These are phyloP conservation scores for Serendipita sp. DNA, from an alignment of 768 basidiomycete genomes.

Conservation along the genomic window DNA sequence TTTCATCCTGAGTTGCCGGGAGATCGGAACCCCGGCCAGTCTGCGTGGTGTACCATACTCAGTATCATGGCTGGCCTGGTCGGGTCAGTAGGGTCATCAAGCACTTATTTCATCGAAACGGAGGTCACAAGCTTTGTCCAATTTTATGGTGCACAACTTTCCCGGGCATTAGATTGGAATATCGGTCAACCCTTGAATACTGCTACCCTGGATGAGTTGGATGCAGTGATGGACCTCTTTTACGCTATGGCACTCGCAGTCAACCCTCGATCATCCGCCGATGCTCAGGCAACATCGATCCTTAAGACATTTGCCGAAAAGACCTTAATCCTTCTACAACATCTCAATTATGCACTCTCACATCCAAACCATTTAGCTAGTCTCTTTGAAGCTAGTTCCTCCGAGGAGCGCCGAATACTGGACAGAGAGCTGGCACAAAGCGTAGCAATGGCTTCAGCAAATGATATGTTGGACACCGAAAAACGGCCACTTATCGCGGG, in stretches of 20 bases:
- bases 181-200: slow-evolving; percentile 61
- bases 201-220: slow-evolving; percentile 66
- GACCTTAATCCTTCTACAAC: slow-evolving; percentile 61
- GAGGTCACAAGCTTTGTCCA: slow-evolving; percentile 79
- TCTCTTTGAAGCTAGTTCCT: slow-evolving; percentile 60
- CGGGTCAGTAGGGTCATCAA: slow-evolving; percentile 37
- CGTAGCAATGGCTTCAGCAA: slow-evolving; percentile 20
- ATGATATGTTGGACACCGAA: slow-evolving; percentile 39
- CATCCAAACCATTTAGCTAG: slow-evolving; percentile 81
- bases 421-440: slow-evolving; percentile 36
- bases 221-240: slow-evolving; percentile 63
- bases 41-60: slow-evolving; percentile 71
- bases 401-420: slow-evolving; percentile 51
- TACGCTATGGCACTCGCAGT: slow-evolving; percentile 48
- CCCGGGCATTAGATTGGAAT: slow-evolving; percentile 64
- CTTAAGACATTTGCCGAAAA: slow-evolving; percentile 51
- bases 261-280: slow-evolving; percentile 28
- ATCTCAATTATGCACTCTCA: slow-evolving; percentile 76
- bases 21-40: slow-evolving; percentile 64
- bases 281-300: slow-evolving; percentile 41
- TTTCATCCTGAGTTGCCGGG: slow-evolving; percentile 51
- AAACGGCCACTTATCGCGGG: slow-evolving; percentile 58
- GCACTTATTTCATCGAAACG: slow-evolving; percentile 54
- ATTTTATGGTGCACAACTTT: slow-evolving; percentile 67
- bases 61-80: slow-evolving; percentile 61